A percentile compares a stretch with the other conserved stretches of the same genome.
phyloP scores from a whole-genome alignment of 225 moss, liverwort and hornwort genomes.

The Physcomitrium patens region DNA sequence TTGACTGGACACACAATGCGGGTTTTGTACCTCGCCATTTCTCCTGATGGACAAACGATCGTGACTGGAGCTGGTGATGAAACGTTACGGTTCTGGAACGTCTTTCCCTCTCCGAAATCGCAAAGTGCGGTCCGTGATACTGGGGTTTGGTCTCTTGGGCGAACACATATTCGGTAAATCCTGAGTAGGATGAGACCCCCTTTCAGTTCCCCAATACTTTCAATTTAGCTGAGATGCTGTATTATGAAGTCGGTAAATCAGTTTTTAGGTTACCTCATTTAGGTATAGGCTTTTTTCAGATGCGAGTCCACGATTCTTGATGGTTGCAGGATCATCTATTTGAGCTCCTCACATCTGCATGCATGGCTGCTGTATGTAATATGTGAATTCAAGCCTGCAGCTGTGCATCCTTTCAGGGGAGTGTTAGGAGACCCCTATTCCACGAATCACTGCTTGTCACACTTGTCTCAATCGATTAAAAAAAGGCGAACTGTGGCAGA shows the following conservation, averaged over 20 bases:
- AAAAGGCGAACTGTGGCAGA: conserved; percentile 9
- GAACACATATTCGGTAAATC: conserved; percentile 87
- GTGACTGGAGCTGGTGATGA: conserved; percentile 99
- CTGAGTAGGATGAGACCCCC: neutral
- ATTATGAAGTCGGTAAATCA: conserved; percentile 26
- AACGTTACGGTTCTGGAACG: conserved; percentile 97
- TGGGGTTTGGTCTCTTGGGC: conserved; percentile 94
- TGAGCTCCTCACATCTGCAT: conserved; percentile 22
- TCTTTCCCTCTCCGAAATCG: conserved; percentile 96
- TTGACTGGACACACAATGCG: conserved; percentile 95
- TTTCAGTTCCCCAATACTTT: neutral
- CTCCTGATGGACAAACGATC: conserved; percentile 97
- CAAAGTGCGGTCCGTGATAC: conserved; percentile 95
- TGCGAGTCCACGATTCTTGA: conserved; percentile 40
- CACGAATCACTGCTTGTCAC: conserved; percentile 26
- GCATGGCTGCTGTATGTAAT: conserved; percentile 57
- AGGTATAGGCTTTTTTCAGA: conserved; percentile 35
- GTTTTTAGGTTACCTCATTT: conserved; percentile 28
- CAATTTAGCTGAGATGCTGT: conserved; percentile 39
- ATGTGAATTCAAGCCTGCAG: conserved; percentile 46
- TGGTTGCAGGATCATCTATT: conserved; percentile 37
- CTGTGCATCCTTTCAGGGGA: conserved; percentile 40
- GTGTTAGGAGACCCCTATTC: conserved; percentile 22
- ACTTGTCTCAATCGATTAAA: conserved; percentile 13
- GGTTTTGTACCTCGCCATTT: conserved; percentile 93